Base-by-base conservation (phyloP, 2,329 filamentous ascomycete species). In the Aspergillus japonicus region DNA sequence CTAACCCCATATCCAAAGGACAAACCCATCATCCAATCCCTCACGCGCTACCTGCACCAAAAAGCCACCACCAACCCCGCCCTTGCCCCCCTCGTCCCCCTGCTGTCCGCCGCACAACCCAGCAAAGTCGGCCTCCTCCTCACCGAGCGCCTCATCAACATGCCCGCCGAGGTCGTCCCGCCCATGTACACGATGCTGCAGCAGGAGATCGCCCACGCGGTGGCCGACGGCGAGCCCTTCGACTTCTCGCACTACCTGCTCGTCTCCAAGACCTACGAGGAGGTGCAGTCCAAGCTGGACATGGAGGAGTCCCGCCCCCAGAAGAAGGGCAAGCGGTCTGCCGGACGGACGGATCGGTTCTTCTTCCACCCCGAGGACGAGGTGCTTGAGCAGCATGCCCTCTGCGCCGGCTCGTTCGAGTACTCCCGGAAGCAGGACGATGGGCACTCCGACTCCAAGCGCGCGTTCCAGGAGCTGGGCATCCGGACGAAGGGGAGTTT, bases 301-400 rank as follows among this genome's bases (percentile, higher is more conserved):
- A 81, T 85, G 56, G 87, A 89, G 70, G 83, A 85, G 48, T 79
- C 80, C 6, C 79, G 80, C 42, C 83, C 87, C 64, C 82, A 83
- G 68, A 87, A 85, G 77, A 93, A 90, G 78, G 90, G 89, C 79
- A 87, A 85, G 73, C 84, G 77, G 62, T 72, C 67, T 1, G 71
- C 66, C 0, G 72, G 70, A 49, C 73, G 83, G 54, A 78, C 81
- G 8, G 84, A 89, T 68, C 81, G 85, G 35, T 96, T 92, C 77
- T 96, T 93, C 77, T 99, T 98, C 81, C 95, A 99, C 74, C 89
- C 92, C 0, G 95, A 99, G 78, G 95, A 99, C 71, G 95, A 98
- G 80, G 85, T 94, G 54, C 78, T 97, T 69, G 87, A 95, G 65
- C 87, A 87, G 71, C 84, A 94, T 77, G 90, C 92, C 2, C 62